These are phyloP conservation scores for Candida boleticola DNA, from an alignment of 805 yeast genomes.

Conservation along the genomic window DNA sequence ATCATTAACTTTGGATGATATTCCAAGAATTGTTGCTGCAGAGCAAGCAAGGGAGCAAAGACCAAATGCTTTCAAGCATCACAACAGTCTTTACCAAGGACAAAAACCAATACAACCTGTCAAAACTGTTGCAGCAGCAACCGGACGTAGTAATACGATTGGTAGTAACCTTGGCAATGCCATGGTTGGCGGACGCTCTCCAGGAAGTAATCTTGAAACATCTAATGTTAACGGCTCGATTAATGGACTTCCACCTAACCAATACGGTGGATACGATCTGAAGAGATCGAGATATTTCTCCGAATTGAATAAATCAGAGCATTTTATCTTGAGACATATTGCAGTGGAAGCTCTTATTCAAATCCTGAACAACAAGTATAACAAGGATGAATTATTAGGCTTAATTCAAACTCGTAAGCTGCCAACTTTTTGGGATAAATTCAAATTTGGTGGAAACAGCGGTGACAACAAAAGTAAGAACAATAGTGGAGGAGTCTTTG, in stretches of 20 bases:
- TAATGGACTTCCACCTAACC: not conserved
- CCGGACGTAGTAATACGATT: conserved; percentile 7
- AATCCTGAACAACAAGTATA: conserved; percentile 20
- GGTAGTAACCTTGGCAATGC: not conserved
- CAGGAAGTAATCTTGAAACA: not conserved
- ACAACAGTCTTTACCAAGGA: conserved; percentile 46
- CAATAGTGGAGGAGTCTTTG: conserved; percentile 57
- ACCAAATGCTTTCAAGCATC: conserved; percentile 89
- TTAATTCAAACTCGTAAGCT: conserved; percentile 43
- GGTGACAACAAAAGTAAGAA: conserved; percentile 21
- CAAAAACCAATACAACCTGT: conserved; percentile 27
- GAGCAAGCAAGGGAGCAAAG: conserved; percentile 93
- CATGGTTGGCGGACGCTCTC: not conserved
- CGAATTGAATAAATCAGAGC: conserved; percentile 58
- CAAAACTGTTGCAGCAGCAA: conserved; percentile 17
- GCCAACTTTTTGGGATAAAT: conserved; percentile 53
- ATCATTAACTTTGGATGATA: conserved; percentile 89
- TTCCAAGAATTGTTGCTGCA: conserved; percentile 94
- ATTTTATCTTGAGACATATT: conserved; percentile 55
- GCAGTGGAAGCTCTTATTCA: conserved; percentile 52
- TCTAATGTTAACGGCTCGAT: conserved; percentile 1
- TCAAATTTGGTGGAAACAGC: conserved; percentile 34
- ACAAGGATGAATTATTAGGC: conserved; percentile 35
- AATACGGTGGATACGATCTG: not conserved
- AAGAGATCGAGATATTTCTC: conserved; percentile 53